Evolutionary conservation across 371 early-diverging fungal species (phyloP).

Genomic region (Rhizopus arrhizus): DNA sequence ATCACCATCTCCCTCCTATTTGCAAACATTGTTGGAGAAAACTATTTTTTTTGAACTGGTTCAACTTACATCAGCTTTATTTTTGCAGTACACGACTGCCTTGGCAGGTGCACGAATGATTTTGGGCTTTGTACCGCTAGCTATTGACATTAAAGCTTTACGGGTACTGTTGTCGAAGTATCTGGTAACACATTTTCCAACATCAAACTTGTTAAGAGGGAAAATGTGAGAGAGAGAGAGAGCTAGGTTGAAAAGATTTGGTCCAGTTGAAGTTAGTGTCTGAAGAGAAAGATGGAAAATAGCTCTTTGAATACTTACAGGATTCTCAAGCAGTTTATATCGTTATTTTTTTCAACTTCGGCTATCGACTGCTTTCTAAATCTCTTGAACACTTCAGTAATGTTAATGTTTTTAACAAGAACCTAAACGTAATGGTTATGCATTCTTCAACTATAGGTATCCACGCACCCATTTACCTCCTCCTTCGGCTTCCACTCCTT

Average conservation of each 20-base stretch:
- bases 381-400: background rate
- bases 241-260: constrained; percentile 2
- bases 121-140: background rate
- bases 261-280: constrained; percentile 4
- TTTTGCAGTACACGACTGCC: constrained; percentile 8
- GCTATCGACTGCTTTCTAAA: background rate
- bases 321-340: constrained; percentile 5
- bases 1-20: constrained; percentile 1
- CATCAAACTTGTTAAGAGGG: constrained; percentile 1
- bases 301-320: constrained; percentile 37
- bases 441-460: constrained; percentile 7
- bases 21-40: background rate
- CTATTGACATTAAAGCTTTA: background rate
- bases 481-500: constrained; percentile 10
- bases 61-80: constrained; percentile 1
- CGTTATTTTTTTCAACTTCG: background rate
- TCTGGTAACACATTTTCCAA: background rate
- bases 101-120: background rate
- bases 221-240: background rate
- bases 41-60: background rate
- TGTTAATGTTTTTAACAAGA: background rate
- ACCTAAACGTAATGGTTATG: background rate
- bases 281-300: constrained; percentile 10
- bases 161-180: background rate
- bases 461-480: constrained; percentile 1